Base-by-base conservation (phyloP, 257 asterid species). In the Gentiana macrophylla region DNA sequence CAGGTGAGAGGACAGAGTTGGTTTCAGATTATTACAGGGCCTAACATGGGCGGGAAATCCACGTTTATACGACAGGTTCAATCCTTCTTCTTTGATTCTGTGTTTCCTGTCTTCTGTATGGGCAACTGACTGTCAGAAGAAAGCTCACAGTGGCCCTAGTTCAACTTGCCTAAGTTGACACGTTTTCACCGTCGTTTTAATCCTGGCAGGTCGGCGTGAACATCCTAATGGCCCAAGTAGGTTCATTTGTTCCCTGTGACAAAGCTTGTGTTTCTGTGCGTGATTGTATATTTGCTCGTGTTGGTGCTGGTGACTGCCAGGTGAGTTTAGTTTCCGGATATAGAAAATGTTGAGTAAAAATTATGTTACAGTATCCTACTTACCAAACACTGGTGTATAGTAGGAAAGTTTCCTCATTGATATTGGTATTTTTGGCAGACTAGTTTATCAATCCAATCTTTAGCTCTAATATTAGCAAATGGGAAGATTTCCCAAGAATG, bases 281-380 rank as follows among this genome's bases (percentile, higher is more conserved):
- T 11, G 98, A 92, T 73, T 92, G 97, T 78, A 85, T 92, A 60
- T 92, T 92, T 66, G 98, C 98, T 69, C 97, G 97, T 61, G 97
- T 92, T 54, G 98, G 98, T 49, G 98, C 98, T 65, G 98, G 98
- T 67, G 98, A 92, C 77, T 92, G 98, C 77, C 98, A 92, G 90
- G 98, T 91, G 68, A 69, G 75, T 59, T 24, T 35, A 47, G 12
- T 47, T n/a, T 37, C 57, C 8, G 37, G 35, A 59, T 52, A 57
- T 62, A 59, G 52, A 37, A 49, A 44, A 64, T 44, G 64, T 38
- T 46, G 1, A 65, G 51, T 12, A 4, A 4, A 3, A 4, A 8
- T 1, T 49, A 1, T 4, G 41, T 8, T 10, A 4, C 32, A 37
- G 12, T 57, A 33, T 6, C 9, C 46, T 32, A 36, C 35, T 46